Evolutionary conservation across 2,329 filamentous ascomycete genomes (phyloP).

Genomic region (Aureobasidium sp.): DNA sequence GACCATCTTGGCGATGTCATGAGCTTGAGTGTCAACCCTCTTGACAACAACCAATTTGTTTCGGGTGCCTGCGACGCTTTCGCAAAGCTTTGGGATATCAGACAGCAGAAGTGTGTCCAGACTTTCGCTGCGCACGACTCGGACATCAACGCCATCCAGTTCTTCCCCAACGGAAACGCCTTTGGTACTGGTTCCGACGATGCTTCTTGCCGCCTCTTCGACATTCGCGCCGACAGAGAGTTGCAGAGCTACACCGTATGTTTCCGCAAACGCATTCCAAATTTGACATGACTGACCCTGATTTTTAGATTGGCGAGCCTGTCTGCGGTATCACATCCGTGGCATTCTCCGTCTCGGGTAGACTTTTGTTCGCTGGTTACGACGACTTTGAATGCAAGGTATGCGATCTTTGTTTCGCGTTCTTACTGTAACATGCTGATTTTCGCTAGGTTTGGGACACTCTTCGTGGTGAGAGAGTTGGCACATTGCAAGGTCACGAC

Average conservation of each 20-base stretch:
- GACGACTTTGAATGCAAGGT: constrained; percentile 99
- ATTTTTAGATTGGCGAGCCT: constrained; percentile 79
- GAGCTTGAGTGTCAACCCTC: constrained; percentile 99
- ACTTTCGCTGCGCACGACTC: constrained; percentile 98
- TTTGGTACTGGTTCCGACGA: constrained; percentile 98
- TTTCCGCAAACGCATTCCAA: constrained; percentile 13
- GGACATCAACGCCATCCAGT: constrained; percentile 98
- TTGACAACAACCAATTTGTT: constrained; percentile 98
- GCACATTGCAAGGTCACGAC: constrained; percentile 92
- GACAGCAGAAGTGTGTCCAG: constrained; percentile 95
- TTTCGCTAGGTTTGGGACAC: constrained; percentile 83
- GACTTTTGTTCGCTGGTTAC: constrained; percentile 92
- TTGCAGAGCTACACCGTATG: constrained; percentile 61
- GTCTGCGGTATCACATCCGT: constrained; percentile 97
- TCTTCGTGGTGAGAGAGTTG: constrained; percentile 92
- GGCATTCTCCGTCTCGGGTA: constrained; percentile 92
- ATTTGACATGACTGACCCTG: constrained; percentile 19
- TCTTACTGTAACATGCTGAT: constrained; percentile 21
- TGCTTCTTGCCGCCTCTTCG: constrained; percentile 92
- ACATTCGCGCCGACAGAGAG: constrained; percentile 89
- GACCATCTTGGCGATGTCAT: constrained; percentile 98
- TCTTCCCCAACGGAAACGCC: constrained; percentile 97
- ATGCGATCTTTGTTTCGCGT: constrained; percentile 28
- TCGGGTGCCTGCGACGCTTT: constrained; percentile 99
- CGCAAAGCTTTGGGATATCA: constrained; percentile 97